phyloP scores from a whole-genome alignment of 2,329 filamentous ascomycete species.

The Alternaria novae-zelandiae region DNA sequence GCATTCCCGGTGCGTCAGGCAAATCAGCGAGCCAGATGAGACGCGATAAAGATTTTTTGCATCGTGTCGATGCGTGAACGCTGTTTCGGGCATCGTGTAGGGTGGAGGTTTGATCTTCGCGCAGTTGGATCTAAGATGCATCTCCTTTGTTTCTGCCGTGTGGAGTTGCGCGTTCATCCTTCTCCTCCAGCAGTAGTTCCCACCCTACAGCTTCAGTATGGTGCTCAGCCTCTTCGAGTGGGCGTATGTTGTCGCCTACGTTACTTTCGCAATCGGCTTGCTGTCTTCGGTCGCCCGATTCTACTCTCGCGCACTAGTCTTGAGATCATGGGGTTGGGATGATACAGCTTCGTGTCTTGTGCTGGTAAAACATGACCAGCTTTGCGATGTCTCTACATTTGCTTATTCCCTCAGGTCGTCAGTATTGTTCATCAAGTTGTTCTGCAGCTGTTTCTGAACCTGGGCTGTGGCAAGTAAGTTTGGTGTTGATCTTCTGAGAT shows the following conservation, averaged over 20 bases:
- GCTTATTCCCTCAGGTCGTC: neutral
- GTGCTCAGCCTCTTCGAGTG: neutral
- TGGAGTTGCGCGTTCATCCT: neutral
- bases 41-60: neutral
- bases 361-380: neutral
- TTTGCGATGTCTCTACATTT: neutral
- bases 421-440: constrained; percentile 1
- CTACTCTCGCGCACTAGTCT: constrained; percentile 2
- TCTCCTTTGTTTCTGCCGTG: neutral
- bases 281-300: constrained; percentile 2
- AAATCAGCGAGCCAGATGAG: neutral
- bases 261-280: neutral
- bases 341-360: neutral
- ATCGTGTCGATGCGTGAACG: neutral
- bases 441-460: neutral
- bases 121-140: neutral
- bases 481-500: neutral
- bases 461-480: constrained; percentile 4
- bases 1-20: neutral
- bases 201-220: neutral
- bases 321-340: constrained; percentile 8
- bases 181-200: neutral
- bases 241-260: neutral
- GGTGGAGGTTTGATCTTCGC: neutral
- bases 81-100: neutral